Base-by-base conservation (phyloP, 768 basidiomycete species). In the Phylloporus arenicola region DNA sequence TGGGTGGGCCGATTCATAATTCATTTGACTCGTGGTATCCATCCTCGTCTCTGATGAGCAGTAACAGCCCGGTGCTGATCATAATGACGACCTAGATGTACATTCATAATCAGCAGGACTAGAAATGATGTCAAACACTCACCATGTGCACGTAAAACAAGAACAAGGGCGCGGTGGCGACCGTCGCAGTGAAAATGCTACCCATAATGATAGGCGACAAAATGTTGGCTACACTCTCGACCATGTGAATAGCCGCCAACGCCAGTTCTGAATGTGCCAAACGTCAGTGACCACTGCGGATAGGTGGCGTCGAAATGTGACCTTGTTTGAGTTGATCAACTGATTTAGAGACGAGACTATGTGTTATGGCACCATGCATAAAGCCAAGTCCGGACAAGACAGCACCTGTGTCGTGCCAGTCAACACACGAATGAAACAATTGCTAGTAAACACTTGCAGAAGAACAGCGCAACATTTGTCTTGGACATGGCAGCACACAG, bases 191-290 rank as follows among this genome's bases (percentile, higher is more conserved):
- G 22, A 68, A 40, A 30, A 68, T 56, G 38, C 63, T 44, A 6
- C 66, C 66, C 63, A 69, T 65, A 39, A 69, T 47, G 47, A 69
- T 30, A 2, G 65, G 64, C 6, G 68, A 67, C 19, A 68, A 50
- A 3, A 57, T 14, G 4, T 8, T n/a, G 25, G 58, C 68, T 2
- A 56, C 50, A 14, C 53, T 54, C 5, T 51, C 19, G 2, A 68
- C 58, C 53, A 69, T 68, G 19, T 60, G 59, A 30, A 68, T 45
- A 1, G 61, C 61, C 39, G 68, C 65, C 38, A 68, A 39, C 34
- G 64, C 58, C 14, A 65, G 61, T 37, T 67, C 66, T 68, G 29
- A 19, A 11, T 3, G 7, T 6, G 11, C 16, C 30, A 8, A 8
- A 10, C 0, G 20, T 57, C 34, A 53, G 22, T 30, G 10, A 16